A percentile compares a stretch with the other conserved stretches of the same genome.
phyloP scores from a whole-genome alignment of 2,329 filamentous ascomycete species.

The Shiraia sp. region DNA sequence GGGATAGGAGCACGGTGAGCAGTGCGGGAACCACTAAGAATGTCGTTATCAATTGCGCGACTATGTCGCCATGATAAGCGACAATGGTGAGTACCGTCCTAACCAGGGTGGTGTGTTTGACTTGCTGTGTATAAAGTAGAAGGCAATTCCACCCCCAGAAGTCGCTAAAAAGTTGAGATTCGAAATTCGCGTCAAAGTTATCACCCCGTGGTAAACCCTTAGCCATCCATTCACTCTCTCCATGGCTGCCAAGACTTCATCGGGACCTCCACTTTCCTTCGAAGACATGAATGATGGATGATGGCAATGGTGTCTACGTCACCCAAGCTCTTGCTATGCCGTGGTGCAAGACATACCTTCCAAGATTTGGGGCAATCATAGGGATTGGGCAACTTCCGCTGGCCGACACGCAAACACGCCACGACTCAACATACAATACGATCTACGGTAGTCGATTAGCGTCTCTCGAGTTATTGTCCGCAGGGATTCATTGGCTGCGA shows the following conservation, averaged over 20 bases:
- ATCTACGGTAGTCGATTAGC: no score
- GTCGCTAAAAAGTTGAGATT: background rate
- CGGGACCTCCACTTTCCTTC: conserved; percentile 2
- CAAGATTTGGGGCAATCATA: no score
- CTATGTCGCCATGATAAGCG: conserved; percentile 44
- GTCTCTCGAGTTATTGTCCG: no score
- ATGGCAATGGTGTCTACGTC: background rate
- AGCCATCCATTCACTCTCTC: conserved; percentile 6
- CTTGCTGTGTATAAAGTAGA: conserved; percentile 9
- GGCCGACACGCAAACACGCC: no score
- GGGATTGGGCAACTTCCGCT: no score
- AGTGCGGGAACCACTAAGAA: conserved; percentile 24
- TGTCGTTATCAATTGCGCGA: conserved; percentile 44
- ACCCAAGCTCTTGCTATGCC: background rate
- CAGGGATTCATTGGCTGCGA: no score
- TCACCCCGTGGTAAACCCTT: no score
- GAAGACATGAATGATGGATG: conserved; percentile 3
- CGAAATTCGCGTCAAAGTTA: background rate
- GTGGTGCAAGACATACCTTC: no score
- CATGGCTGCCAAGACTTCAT: conserved; percentile 12
- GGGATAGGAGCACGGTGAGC: conserved; percentile 13
- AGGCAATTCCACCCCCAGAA: background rate
- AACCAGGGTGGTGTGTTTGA: background rate
- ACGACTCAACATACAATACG: no score
- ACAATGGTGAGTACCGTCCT: conserved; percentile 30